Evolutionary conservation across 2,329 filamentous ascomycete genomes (phyloP), one percentile per base, ranked within the genome.

Genomic region (Lecanicillium sp.): DNA sequence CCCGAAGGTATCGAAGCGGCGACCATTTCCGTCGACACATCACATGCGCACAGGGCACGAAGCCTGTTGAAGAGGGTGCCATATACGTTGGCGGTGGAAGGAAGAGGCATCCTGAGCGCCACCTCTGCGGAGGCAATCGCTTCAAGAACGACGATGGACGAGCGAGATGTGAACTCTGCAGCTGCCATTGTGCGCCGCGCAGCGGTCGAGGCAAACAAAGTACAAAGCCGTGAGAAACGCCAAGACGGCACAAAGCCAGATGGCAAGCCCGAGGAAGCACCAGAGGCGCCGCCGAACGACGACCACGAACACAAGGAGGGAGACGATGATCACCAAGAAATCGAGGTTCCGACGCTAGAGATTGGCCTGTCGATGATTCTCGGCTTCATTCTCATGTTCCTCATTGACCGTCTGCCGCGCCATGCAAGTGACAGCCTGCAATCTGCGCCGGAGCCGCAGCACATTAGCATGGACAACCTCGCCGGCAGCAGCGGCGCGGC

Each of bases 381-480:
- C 13, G 92, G 92, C 11, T 98, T 97, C 61, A 79, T 95, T 41
- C 74, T 96, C 47, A 98, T 98, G 92, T 97, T 95, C 56, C 74
- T 98, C 17, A 84, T 98, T 54, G 90, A 98, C 61, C 81, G 86
- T 37, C 64, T 94, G 8, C 87, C 88, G 7, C 78, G 79, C 29
- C 84, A 88, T 56, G 78, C 81, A 5, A 74, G 75, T 2, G 72
- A 85, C 15, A 71, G 73, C 29, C 65, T 85, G 28, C 79, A 81
- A 51, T 66, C 74, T 15, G 71, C 74, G 28, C 79, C 82, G 12
- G 71, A 79, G 37, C 85, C 82, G 13, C 80, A 88, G 47, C 87
- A 95, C 55, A 92, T 97, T 52, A 94, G 87, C 41, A 71, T 97
- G 31, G 87, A 92, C 49, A 86, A 89, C 49, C 72, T 96, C 19